Evolutionary conservation across 192 early-diverging fungal species (phyloP), one percentile per base, ranked within the genome.

Genomic region (Gryganskiella cystojenkinii): DNA sequence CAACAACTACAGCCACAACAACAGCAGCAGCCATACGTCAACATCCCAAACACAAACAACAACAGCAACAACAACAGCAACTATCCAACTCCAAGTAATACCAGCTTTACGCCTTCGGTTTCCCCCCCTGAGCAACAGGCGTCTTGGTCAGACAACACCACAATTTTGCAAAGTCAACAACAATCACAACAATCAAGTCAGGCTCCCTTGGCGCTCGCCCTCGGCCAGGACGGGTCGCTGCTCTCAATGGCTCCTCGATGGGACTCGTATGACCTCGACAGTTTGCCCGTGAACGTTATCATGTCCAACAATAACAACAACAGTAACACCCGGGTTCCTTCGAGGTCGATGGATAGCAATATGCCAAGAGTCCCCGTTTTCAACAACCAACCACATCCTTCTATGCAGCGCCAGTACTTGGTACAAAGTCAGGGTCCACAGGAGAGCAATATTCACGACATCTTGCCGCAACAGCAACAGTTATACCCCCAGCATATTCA

Each of bases 381-480:
- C 37, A 40, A 40, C 37, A 5, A 40, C 37, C 37, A 40, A 40
- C 37, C 37, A 40, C 37, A 13, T 40, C 37, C 37, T 5, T 40
- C 37, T 40, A 13, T 40, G 37, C 37, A 5, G 5, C 37, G 13
- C 37, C 37, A 40, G 37, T 40, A 40, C 13, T 13, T 40, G 5
- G 7, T 13, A 40, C 37, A 40, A 13, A 40, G 37, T 40, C 37
- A 40, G 37, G 13, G 7, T 9, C 13, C 13, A 13, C 37, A 40
- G 37, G 13, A 40, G 7, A 40, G 13, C 37, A 40, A 13, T 40
- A 13, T 13, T 13, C 9, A 59, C 3, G 37, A 51, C 24, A 50
- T 53, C 31, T 63, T 54, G 14, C 70, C 70, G 27, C 70, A 56
- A n/a, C 70, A 31, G 42, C 27, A 27, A 43, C 61, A 27, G 3